These are phyloP conservation scores for Haberlea rhodopensis DNA, from an alignment of 257 asterid species.

Conservation along the genomic window DNA sequence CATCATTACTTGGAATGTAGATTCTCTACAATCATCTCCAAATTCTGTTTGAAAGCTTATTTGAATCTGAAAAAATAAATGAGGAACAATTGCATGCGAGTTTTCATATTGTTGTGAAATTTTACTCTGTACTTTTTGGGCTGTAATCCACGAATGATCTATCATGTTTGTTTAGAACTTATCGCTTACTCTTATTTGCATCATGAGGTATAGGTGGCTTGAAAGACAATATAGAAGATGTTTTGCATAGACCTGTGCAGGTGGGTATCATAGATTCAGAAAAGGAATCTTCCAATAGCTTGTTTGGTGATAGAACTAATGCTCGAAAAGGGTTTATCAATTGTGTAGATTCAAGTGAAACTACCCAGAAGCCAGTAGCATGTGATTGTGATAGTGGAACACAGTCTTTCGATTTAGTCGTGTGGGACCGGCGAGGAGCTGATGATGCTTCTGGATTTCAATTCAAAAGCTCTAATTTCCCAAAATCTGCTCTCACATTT, in stretches of 20 bases:
- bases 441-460: slow-evolving; percentile 43
- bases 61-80: too few relatives aligned
- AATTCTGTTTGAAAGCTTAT: background rate
- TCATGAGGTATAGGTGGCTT: slow-evolving; percentile 44
- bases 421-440: slow-evolving; percentile 38
- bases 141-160: background rate
- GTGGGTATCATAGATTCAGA: slow-evolving; percentile 73
- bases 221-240: slow-evolving; percentile 34
- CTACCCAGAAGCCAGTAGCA: slow-evolving; percentile 38
- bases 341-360: slow-evolving; percentile 63
- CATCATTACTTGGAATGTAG: background rate
- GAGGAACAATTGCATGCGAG: too few relatives aligned
- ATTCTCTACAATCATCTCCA: background rate
- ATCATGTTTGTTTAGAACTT: slow-evolving; percentile 12
- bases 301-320: slow-evolving; percentile 68
- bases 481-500: slow-evolving; percentile 70
- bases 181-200: slow-evolving; percentile 23
- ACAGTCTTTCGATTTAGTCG: slow-evolving; percentile 37
- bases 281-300: slow-evolving; percentile 77
- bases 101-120: background rate
- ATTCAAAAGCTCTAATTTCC: slow-evolving; percentile 47
- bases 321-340: slow-evolving; percentile 76
- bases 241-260: slow-evolving; percentile 49
- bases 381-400: slow-evolving; percentile 37
- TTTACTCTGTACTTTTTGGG: background rate